Conservation (phyloP, 768 basidiomycete species). For the Leccinellum rugosiceps region DNA sequence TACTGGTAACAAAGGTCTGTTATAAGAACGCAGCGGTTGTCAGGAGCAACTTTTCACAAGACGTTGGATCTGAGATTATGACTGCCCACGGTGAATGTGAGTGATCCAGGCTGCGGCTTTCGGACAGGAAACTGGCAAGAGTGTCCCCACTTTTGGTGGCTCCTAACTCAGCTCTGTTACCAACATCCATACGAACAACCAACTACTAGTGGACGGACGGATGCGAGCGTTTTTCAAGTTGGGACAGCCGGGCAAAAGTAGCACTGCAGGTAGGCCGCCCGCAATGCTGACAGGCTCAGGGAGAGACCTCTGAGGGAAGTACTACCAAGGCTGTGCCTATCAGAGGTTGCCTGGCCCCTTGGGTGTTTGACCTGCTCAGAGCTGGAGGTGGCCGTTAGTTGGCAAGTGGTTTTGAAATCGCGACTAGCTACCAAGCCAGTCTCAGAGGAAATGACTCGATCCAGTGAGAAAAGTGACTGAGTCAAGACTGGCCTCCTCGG, state of each 20-base stretch:
- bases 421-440: neutral
- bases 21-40: neutral
- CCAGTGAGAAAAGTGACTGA: neutral
- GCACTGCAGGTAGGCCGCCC: neutral
- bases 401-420: neutral
- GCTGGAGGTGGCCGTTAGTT: neutral
- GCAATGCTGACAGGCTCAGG: too few species aligned
- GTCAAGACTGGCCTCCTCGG: neutral
- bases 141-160: too few species aligned
- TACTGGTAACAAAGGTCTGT: neutral
- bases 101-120: neutral
- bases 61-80: neutral
- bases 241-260: neutral
- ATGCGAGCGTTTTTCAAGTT: neutral
- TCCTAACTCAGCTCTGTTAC: too few species aligned
- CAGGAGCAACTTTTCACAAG: neutral
- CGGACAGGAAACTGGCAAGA: neutral
- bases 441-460: neutral
- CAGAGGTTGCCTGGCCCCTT: neutral
- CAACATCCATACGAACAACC: neutral
- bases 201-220: neutral
- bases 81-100: neutral
- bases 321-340: neutral
- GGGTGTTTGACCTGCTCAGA: neutral
- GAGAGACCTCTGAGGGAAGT: too few species aligned